Evolutionary conservation across 2,329 filamentous ascomycete species (phyloP).

Genomic region (Fusarium circinatum): DNA sequence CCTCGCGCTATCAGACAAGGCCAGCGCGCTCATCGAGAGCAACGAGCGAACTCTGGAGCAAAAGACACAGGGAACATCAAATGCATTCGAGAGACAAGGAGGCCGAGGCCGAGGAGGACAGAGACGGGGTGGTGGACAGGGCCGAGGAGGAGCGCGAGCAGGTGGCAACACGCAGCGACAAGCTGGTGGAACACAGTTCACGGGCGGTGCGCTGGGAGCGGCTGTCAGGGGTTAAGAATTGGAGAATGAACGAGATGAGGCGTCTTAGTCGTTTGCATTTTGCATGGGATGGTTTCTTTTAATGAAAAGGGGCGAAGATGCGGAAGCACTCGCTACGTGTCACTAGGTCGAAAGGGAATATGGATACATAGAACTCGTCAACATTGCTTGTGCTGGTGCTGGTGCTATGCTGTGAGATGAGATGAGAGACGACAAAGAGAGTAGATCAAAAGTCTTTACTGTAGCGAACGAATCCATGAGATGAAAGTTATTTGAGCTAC

Average conservation of each 20-base stretch:
- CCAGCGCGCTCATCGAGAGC: conserved; percentile 91
- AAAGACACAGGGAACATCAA: conserved; percentile 93
- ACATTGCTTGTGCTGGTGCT: conserved; percentile 26
- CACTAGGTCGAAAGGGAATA: conserved; percentile 48
- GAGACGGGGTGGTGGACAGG: conserved; percentile 70
- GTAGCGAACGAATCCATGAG: conserved; percentile 19
- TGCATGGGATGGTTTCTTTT: conserved; percentile 51
- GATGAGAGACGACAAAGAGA: conserved; percentile 21
- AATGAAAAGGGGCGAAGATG: conserved; percentile 49
- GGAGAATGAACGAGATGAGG: conserved; percentile 47
- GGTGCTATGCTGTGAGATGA: conserved; percentile 20
- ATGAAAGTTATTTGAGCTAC: not conserved
- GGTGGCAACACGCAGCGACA: conserved; percentile 71
- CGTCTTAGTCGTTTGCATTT: conserved; percentile 49
- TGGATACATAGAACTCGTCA: conserved; percentile 47
- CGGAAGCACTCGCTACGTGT: conserved; percentile 48
- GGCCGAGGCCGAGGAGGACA: conserved; percentile 76
- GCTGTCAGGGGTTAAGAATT: conserved; percentile 67
- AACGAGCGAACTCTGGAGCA: conserved; percentile 98
- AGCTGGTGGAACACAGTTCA: conserved; percentile 81
- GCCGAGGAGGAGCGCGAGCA: conserved; percentile 68
- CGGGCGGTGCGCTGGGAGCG: conserved; percentile 80
- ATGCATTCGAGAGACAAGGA: conserved; percentile 93
- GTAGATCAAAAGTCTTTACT: conserved; percentile 12
- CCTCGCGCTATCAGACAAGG: conserved; percentile 94